Evolutionary conservation across 108 stramenopile genomes (phyloP).

Genomic region (Mediolabrus comicus): DNA sequence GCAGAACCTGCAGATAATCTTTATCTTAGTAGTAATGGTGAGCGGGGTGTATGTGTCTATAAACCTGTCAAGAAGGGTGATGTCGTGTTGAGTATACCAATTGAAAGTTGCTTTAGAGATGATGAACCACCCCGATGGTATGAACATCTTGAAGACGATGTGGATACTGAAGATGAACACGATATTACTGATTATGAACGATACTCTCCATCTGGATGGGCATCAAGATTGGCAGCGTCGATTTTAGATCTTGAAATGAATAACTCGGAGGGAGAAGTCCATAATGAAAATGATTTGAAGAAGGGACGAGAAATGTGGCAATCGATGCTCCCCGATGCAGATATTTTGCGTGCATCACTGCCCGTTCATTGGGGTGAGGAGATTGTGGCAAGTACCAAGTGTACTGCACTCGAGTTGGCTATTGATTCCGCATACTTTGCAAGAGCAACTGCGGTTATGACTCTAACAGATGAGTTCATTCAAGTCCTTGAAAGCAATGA

Average conservation of each 20-base stretch:
- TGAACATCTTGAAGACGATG: background rate
- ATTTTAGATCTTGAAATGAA: constrained; percentile 48
- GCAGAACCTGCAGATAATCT: background rate
- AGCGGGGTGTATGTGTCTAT: constrained; percentile 54
- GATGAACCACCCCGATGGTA: constrained; percentile 58
- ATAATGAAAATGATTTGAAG: background rate
- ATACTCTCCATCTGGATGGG: constrained; percentile 53
- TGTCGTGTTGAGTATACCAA: constrained; percentile 57
- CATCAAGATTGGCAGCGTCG: constrained; percentile 65
- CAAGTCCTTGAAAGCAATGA: constrained; percentile 2
- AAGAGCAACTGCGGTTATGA: constrained; percentile 52
- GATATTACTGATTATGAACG: constrained; percentile 26
- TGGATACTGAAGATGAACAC: constrained; percentile 18
- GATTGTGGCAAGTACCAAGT: constrained; percentile 37
- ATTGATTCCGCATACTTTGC: constrained; percentile 74
- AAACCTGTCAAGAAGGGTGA: constrained; percentile 40
- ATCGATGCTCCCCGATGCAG: constrained; percentile 53
- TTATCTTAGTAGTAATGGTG: constrained; percentile 15
- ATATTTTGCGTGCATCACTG: constrained; percentile 54
- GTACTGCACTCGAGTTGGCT: constrained; percentile 63
- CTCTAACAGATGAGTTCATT: constrained; percentile 30
- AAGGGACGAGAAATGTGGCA: constrained; percentile 42
- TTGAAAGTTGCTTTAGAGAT: constrained; percentile 66
- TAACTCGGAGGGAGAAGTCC: background rate
- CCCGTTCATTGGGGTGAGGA: constrained; percentile 77